Evolutionary conservation across 805 yeast species (phyloP).

Genomic region (Henningerozyma blattae): DNA sequence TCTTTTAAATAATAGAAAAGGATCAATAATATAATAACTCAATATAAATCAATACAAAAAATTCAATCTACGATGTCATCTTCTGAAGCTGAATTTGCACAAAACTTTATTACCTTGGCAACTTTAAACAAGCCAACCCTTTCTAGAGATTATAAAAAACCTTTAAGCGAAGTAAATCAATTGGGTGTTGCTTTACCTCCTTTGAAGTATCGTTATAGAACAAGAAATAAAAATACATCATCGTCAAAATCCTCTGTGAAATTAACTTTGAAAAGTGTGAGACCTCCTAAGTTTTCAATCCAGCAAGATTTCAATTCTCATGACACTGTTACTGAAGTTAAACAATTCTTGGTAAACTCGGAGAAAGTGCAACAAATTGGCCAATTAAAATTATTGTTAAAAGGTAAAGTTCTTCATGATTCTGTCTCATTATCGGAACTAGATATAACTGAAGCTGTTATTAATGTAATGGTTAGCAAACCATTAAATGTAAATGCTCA

Average conservation of each 20-base stretch:
- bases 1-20: too few relatives aligned
- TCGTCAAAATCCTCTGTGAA: conserved; percentile 2
- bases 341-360: conserved; percentile 17
- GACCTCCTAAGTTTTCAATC: conserved; percentile 54
- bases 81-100: conserved; percentile 35
- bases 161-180: conserved; percentile 24
- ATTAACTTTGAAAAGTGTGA: conserved; percentile 49
- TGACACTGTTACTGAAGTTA: conserved; percentile 25
- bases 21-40: too few relatives aligned
- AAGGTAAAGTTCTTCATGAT: conserved; percentile 53
- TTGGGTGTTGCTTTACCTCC: conserved; percentile 39
- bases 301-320: conserved; percentile 14
- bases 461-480: conserved; percentile 34
- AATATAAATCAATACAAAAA: too few relatives aligned
- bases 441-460: conserved; percentile 21
- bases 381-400: conserved; percentile 40
- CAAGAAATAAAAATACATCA: conserved; percentile 2
- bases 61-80: conserved; percentile 3
- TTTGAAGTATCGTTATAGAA: conserved; percentile 28
- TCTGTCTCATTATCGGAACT: conserved; percentile 27
- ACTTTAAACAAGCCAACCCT: conserved; percentile 29
- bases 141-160: conserved; percentile 19
- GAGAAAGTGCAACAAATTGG: conserved; percentile 25
- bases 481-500: conserved; percentile 3
- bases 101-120: conserved; percentile 37